phyloP scores from a whole-genome alignment of 164 flowering plant genomes.

The Macadamia tetraphylla region DNA sequence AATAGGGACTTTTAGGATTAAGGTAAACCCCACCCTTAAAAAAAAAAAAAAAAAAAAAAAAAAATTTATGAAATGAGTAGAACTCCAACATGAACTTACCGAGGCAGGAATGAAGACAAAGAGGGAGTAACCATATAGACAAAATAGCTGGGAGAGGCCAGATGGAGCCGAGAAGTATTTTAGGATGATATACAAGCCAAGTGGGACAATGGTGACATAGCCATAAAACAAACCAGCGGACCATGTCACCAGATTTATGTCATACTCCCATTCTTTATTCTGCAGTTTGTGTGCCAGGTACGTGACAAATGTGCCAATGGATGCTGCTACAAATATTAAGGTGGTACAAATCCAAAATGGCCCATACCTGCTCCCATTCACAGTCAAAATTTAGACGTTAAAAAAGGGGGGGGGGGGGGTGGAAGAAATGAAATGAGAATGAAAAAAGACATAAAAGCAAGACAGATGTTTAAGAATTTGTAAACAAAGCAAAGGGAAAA shows the following conservation, averaged over 20 bases:
- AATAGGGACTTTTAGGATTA: too few species aligned
- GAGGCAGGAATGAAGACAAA: slow-evolving; percentile 91
- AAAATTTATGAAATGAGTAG: too few species aligned
- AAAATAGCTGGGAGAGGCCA: slow-evolving; percentile 81
- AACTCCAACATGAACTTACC: slow-evolving; percentile 38
- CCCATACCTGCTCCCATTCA: slow-evolving; percentile 63
- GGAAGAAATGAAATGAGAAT: not conserved
- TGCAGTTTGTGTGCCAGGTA: slow-evolving; percentile 86
- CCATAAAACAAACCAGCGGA: slow-evolving; percentile 98
- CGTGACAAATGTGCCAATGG: slow-evolving; percentile 94
- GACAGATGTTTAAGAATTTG: too few species aligned
- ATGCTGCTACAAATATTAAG: slow-evolving; percentile 92
- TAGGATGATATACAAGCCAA: slow-evolving; percentile 69
- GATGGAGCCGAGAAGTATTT: slow-evolving; percentile 98
- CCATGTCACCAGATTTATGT: slow-evolving; percentile 94
- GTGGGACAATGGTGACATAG: slow-evolving; percentile 79
- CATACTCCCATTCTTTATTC: slow-evolving; percentile 87
- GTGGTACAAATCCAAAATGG: slow-evolving; percentile 99
- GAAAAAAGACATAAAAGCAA: not conserved
- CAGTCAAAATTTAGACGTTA: not conserved
- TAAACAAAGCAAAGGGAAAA: too few species aligned
- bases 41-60: not conserved
- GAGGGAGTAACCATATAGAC: slow-evolving; percentile 92
- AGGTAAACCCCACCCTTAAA: too few species aligned
- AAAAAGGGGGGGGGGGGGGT: not conserved